Base-by-base conservation (phyloP, 2,329 filamentous ascomycete genomes). In the Aspergillus intermedius region DNA sequence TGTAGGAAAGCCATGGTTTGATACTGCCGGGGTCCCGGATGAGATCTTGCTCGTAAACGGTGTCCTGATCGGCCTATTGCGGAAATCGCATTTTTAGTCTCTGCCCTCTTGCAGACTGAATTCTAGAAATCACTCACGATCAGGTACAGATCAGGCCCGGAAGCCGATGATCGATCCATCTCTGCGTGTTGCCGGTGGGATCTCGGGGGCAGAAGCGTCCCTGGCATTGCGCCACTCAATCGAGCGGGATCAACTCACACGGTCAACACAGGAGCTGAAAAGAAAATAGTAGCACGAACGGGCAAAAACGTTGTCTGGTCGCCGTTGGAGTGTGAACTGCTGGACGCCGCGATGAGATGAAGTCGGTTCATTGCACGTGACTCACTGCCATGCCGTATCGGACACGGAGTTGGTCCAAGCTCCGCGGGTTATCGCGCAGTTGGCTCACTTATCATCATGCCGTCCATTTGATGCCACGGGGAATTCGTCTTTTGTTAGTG, bases 11-110 rank as follows among this genome's bases (percentile, higher is more conserved):
- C 93, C 93, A 98, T 62, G 93, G 91, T 71, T 91, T 94, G 58
- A 91, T 83, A 67, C 84, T 93, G 61, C 85, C 86, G 7, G 84
- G 82, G 62, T 94, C 88, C 59, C 91, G 87, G 56, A 93, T 76
- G 52, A 97, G 83, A 69, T 98, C 93, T 72, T 96, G 91, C 74
- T 98, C 94, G 77, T 97, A 98, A 52, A 95, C 81, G 48, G 88
- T 85, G 73, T 98, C 93, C 73, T 94, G 89, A 65, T 90, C 87
- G 60, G 83, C 79, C 82, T 91, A 68, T 56, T 70, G 25, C 60
- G 57, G 60, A 60, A 30, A 72, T 66, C 12, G 1, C 54, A 65
- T 65, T 10, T 58, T 68, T 48, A 65, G 64, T 46, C 32, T 59
- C 62, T 56, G 62, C 53, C 57, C 62, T 60, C 37, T 49, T 49